Evolutionary conservation across 1,284 basidiomycete species (phyloP).

Genomic region (Ganoderma resinaceum): DNA sequence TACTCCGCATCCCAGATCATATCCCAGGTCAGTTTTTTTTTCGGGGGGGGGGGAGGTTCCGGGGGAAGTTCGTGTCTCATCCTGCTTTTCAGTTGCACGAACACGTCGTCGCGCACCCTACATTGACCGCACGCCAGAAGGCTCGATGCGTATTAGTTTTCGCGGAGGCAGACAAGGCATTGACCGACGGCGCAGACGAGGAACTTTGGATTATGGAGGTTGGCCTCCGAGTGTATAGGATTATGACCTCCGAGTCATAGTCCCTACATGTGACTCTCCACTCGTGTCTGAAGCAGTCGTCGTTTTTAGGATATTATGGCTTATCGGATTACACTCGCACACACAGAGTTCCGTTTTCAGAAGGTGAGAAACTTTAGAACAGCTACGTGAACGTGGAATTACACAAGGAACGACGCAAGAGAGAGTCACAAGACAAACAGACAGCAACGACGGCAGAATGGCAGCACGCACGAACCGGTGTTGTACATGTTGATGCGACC

Average conservation of each 20-base stretch:
- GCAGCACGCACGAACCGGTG: neutral
- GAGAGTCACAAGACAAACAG: slow-evolving; percentile 23
- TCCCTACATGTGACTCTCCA: neutral
- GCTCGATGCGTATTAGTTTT: slow-evolving; percentile 84
- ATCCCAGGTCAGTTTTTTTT: slow-evolving; percentile 80
- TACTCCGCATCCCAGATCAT: slow-evolving; percentile 94
- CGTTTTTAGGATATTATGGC: slow-evolving; percentile 6
- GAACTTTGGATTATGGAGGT: slow-evolving; percentile 95
- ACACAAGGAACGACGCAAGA: slow-evolving; percentile 29
- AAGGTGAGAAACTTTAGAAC: slow-evolving; percentile 28
- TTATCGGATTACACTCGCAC: neutral
- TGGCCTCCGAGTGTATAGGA: slow-evolving; percentile 80
- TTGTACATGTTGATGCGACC: slow-evolving; percentile 2
- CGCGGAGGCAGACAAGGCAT: slow-evolving; percentile 95
- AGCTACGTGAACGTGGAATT: slow-evolving; percentile 31
- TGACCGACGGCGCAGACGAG: slow-evolving; percentile 98
- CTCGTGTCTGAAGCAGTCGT: slow-evolving; percentile 12
- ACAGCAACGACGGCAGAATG: slow-evolving; percentile 21
- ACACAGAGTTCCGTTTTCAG: neutral
- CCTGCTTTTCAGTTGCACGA: slow-evolving; percentile 81
- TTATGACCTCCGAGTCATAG: slow-evolving; percentile 38
- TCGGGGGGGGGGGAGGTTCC: neutral
- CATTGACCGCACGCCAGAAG: slow-evolving; percentile 84
- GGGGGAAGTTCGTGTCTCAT: slow-evolving; percentile 9
- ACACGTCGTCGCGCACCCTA: slow-evolving; percentile 83